Conservation (phyloP, 192 early-diverging fungal genomes). For the Spinellus fusiger region DNA sequence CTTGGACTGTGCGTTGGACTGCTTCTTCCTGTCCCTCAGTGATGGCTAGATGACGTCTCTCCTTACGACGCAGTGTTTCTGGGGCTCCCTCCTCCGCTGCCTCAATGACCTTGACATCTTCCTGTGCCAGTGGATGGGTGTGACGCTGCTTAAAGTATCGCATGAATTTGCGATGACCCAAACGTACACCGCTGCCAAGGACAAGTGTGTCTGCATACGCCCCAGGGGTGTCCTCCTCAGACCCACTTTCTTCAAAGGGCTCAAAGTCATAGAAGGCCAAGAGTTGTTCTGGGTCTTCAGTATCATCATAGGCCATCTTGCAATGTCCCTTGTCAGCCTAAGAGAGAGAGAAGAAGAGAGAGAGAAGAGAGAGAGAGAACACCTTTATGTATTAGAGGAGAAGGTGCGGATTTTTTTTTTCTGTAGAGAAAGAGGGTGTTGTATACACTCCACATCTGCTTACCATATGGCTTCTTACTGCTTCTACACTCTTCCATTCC, state of each 20-base stretch:
- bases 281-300: constrained; percentile 82
- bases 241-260: constrained; percentile 34
- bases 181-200: constrained; percentile 6
- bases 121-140: background rate
- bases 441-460: background rate
- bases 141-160: constrained; percentile 16
- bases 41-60: constrained; percentile 6
- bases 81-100: background rate
- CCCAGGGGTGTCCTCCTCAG: background rate
- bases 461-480: constrained; percentile 90
- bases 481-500: constrained; percentile 76
- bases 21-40: constrained; percentile 9
- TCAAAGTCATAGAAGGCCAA: constrained; percentile 94
- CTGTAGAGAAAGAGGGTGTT: background rate
- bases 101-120: background rate
- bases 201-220: constrained; percentile 8
- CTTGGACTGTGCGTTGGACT: background rate
- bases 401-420: background rate
- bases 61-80: constrained; percentile 6
- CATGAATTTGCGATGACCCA: constrained; percentile 16
- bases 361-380: no score
- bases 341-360: background rate
- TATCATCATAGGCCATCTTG: constrained; percentile 91
- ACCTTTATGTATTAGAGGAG: background rate
- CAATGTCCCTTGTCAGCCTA: constrained; percentile 89